phyloP scores from a whole-genome alignment of 495 filamentous ascomycete genomes.

The Trichoderma reesei region DNA sequence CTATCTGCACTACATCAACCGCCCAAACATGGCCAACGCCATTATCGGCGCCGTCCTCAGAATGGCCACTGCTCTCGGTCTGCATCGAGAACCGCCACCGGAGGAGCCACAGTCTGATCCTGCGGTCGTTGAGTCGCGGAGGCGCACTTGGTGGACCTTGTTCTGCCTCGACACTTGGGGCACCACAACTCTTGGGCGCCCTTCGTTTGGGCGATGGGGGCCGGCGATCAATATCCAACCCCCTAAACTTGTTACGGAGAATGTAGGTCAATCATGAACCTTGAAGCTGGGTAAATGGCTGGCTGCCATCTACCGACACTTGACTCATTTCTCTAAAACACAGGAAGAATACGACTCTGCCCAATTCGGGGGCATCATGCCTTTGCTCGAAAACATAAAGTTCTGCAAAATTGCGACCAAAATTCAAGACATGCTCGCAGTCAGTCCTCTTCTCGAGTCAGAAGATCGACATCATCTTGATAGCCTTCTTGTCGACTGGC shows the following conservation, averaged over 20 bases:
- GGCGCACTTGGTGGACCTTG: conserved; percentile 72
- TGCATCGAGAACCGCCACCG: conserved; percentile 61
- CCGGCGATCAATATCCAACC: conserved; percentile 61
- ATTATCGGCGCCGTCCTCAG: conserved; percentile 56
- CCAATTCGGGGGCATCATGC: conserved; percentile 54
- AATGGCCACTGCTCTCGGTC: conserved; percentile 62
- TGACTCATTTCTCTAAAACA: background rate
- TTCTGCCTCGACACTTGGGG: conserved; percentile 77
- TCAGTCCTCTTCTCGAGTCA: conserved; percentile 53
- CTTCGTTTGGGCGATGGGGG: conserved; percentile 65
- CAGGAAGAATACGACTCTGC: conserved; percentile 34
- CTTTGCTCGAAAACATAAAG: conserved; percentile 65
- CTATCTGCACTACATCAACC: conserved; percentile 72
- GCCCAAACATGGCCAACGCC: conserved; percentile 65
- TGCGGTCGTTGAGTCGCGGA: conserved; percentile 50
- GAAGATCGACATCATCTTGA: conserved; percentile 59
- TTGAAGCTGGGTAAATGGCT: too few species aligned
- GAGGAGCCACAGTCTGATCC: conserved; percentile 39
- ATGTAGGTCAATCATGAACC: too few species aligned
- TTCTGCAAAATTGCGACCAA: conserved; percentile 72
- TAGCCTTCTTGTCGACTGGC: conserved; percentile 59
- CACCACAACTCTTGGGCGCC: conserved; percentile 64
- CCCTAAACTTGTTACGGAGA: conserved; percentile 46
- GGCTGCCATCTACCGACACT: background rate
- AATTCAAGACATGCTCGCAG: conserved; percentile 67